Percentiles rank a stretch among this genome's conserved stretches.
phyloP scores from a whole-genome alignment of 805 yeast species.

The Kodamaea nitidulidarum region DNA sequence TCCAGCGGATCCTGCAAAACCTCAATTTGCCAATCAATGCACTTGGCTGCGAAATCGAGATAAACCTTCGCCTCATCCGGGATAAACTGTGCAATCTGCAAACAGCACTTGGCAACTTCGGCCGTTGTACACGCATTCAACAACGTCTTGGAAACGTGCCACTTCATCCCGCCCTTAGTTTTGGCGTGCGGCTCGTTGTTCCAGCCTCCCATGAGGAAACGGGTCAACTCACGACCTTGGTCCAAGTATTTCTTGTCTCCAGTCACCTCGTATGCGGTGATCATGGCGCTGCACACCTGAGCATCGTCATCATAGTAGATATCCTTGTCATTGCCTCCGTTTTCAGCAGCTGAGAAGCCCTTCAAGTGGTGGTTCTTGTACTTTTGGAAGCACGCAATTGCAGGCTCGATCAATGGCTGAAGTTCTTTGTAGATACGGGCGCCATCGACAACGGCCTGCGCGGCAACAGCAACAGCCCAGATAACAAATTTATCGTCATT shows the following conservation, averaged over 20 bases:
- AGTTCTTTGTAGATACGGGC: slow-evolving; percentile 50
- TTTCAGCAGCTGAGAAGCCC: slow-evolving; percentile 65
- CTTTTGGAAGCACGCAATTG: slow-evolving; percentile 44
- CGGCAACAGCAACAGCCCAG: slow-evolving; percentile 67
- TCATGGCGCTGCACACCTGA: slow-evolving; percentile 61
- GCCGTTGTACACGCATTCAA: slow-evolving; percentile 66
- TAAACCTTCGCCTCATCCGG: slow-evolving; percentile 46
- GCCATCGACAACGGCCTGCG: slow-evolving; percentile 66
- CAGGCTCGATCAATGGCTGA: slow-evolving; percentile 50
- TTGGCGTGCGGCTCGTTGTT: slow-evolving; percentile 38
- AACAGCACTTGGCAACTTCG: slow-evolving; percentile 60
- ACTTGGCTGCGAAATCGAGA: slow-evolving; percentile 54
- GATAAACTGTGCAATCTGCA: slow-evolving; percentile 51
- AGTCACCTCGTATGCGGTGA: slow-evolving; percentile 67
- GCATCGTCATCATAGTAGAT: slow-evolving; percentile 75
- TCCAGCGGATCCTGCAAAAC: slow-evolving; percentile 51
- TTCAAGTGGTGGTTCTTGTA: slow-evolving; percentile 48
- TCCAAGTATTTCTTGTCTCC: slow-evolving; percentile 50
- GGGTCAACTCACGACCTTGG: slow-evolving; percentile 52
- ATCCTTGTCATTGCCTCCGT: slow-evolving; percentile 55
- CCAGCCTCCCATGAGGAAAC: slow-evolving; percentile 66
- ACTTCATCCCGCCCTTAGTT: slow-evolving; percentile 58
- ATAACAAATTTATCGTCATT: slow-evolving; percentile 53
- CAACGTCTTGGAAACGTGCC: slow-evolving; percentile 62
- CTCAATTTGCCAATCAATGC: slow-evolving; percentile 55